phyloP scores from a whole-genome alignment of 2,329 filamentous ascomycete genomes.

The Ophiostoma quercus region DNA sequence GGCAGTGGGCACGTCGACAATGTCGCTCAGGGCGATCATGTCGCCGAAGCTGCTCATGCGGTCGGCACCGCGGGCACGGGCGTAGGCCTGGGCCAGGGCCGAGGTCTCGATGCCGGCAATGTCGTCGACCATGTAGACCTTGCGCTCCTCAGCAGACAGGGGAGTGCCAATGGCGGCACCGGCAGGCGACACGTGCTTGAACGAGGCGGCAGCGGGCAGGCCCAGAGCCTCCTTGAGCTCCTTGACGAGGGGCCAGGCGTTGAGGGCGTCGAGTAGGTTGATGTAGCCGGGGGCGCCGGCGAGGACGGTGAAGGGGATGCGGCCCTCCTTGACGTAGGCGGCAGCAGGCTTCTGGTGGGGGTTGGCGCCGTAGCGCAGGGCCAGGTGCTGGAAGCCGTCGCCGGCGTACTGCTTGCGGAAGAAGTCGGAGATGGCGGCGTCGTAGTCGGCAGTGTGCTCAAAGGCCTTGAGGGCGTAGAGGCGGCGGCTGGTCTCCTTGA shows the following conservation, averaged over 20 bases:
- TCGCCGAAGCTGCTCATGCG: slow-evolving; percentile 99
- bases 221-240: slow-evolving; percentile 86
- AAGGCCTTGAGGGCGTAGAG: slow-evolving; percentile 95
- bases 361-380: slow-evolving; percentile 92
- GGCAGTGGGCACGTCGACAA: slow-evolving; percentile 86
- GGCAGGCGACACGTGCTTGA: slow-evolving; percentile 98
- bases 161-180: slow-evolving; percentile 91
- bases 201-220: slow-evolving; percentile 87
- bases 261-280: slow-evolving; percentile 92
- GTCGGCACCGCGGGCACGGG: slow-evolving; percentile 89
- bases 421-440: slow-evolving; percentile 88
- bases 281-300: slow-evolving; percentile 90
- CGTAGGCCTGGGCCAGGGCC: slow-evolving; percentile 85
- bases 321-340: slow-evolving; percentile 66
- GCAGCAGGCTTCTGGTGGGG: slow-evolving; percentile 96
- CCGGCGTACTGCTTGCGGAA: slow-evolving; percentile 96
- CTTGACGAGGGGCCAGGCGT: slow-evolving; percentile 95
- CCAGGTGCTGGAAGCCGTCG: slow-evolving; percentile 73
- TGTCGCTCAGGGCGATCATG: slow-evolving; percentile 84
- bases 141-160: slow-evolving; percentile 79
- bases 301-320: slow-evolving; percentile 91
- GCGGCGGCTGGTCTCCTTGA: slow-evolving; percentile 79
- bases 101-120: slow-evolving; percentile 85
- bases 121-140: slow-evolving; percentile 98
- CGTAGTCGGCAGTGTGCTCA: slow-evolving; percentile 96